Evolutionary conservation across 2,329 filamentous ascomycete genomes (phyloP), one percentile per base, ranked within the genome.

Genomic region (Pseudodiploospora longispora): DNA sequence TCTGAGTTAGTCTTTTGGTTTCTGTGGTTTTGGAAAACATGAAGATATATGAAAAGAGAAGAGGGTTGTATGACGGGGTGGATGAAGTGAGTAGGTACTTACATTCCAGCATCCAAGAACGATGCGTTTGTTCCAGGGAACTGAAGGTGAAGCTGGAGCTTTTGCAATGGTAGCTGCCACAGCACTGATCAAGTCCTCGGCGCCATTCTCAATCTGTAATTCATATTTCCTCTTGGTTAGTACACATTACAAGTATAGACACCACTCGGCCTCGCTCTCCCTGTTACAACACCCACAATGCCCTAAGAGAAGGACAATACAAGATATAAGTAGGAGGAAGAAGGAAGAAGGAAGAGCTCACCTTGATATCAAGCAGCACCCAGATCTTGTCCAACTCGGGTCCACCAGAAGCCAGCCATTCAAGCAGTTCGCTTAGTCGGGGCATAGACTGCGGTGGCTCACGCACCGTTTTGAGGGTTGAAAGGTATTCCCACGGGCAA

Each of bases 291-390:
- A 19, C 19, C 19, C 19, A 19, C 19, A 19, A 19, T 19, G 19
- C 19, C 19, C 19, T 19, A 19, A 3, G 19, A 19, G 19, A 19
- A 19, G 19, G 19, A 19, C 19, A 19, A 19, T 19, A 2, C 29
- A 47, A 28, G 6, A 7, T 7, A 36, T 28, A 19, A 10, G 36
- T 3, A 36, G 10, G 12, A 41, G 29, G 12, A 9, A 34, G 29
- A 41, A 10, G 29, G 9, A 7, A 4, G 30, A 32, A 30, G 6
- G 6, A 12, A 6, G 10, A 40, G 50, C 57, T 19, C 62, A 87
- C 82, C 71, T 96, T 97, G 61, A 97, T 87, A 61, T 97, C 91
- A 4, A 97, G 69, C 48, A 96, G 64, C 5, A 93, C 55, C 90
- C 90, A 95, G 7, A 90, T 71, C 36, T 83, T 62, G 55, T 86